Percentiles rank a stretch among this genome's conserved stretches.
These are phyloP conservation scores for Monilinia aucupariae DNA, from an alignment of 2,329 filamentous ascomycete genomes.

Conservation along the genomic window DNA sequence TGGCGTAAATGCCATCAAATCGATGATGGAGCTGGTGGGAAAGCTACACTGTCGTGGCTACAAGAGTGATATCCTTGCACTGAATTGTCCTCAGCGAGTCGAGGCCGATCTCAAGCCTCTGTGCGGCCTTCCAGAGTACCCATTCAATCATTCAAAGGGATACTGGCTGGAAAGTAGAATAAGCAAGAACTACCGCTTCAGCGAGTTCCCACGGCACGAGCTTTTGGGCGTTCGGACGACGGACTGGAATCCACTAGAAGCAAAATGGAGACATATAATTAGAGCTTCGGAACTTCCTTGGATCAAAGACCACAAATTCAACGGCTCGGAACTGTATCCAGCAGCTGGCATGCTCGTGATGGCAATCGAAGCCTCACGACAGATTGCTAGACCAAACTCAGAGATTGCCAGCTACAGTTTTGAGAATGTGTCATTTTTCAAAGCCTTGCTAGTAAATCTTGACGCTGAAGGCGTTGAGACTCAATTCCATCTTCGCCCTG, in stretches of 20 bases:
- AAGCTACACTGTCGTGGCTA: too few species aligned
- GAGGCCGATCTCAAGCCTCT: too few species aligned
- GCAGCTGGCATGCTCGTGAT: conserved; percentile 10
- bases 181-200: neutral
- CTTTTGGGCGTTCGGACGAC: neutral
- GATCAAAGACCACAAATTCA: conserved; percentile 1
- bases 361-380: conserved; percentile 10
- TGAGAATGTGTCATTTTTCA: neutral
- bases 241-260: neutral
- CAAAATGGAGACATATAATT: conserved; percentile 4
- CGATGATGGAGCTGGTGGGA: too few species aligned
- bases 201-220: neutral
- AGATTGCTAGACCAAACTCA: neutral
- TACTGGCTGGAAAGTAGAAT: conserved; percentile 5
- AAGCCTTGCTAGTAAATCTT: conserved; percentile 23
- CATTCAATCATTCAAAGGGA: conserved; percentile 5
- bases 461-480: neutral
- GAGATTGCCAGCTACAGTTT: neutral
- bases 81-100: too few species aligned
- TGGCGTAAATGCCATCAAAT: too few species aligned
- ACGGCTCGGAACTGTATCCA: conserved; percentile 8
- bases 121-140: conserved; percentile 1
- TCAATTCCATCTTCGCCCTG: neutral
- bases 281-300: conserved; percentile 2
- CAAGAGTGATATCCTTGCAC: too few species aligned